These are phyloP conservation scores for Penicillium carneum DNA, from an alignment of 2,329 filamentous ascomycete species.

Conservation along the genomic window DNA sequence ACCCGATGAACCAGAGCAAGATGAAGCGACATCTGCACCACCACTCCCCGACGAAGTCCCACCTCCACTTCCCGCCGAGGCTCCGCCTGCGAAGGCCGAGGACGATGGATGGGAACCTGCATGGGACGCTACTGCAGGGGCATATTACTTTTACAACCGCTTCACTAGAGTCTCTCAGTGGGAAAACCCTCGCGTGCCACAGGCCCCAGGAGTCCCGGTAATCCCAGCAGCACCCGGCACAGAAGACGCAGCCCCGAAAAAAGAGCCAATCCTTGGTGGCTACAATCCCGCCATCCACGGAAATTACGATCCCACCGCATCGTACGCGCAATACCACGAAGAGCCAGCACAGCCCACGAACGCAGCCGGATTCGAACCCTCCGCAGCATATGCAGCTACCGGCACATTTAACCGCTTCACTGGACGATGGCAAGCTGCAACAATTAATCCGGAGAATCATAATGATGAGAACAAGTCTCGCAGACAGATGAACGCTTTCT, in stretches of 20 bases:
- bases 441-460: slow-evolving; percentile 75
- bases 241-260: slow-evolving; percentile 39
- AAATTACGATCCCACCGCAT: slow-evolving; percentile 93
- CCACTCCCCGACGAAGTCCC: slow-evolving; percentile 55
- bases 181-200: slow-evolving; percentile 81
- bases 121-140: slow-evolving; percentile 73
- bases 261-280: slow-evolving; percentile 66
- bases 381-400: slow-evolving; percentile 67
- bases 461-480: slow-evolving; percentile 85
- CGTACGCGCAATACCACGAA: slow-evolving; percentile 75
- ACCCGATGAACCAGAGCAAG: slow-evolving; percentile 31
- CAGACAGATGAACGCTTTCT: slow-evolving; percentile 91
- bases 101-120: slow-evolving; percentile 80
- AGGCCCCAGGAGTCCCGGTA: slow-evolving; percentile 31
- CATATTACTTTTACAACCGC: slow-evolving; percentile 86
- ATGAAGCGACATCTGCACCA: slow-evolving; percentile 41
- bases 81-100: slow-evolving; percentile 53
- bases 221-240: slow-evolving; percentile 39
- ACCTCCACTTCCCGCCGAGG: slow-evolving; percentile 62
- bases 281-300: slow-evolving; percentile 98
- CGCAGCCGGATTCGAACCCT: slow-evolving; percentile 47
- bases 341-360: slow-evolving; percentile 40
- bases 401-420: slow-evolving; percentile 92
- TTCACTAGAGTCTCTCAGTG: slow-evolving; percentile 78
- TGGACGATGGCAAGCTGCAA: slow-evolving; percentile 76